Percentiles rank a stretch among this genome's conserved stretches.
phyloP scores from a whole-genome alignment of 2,329 filamentous ascomycete species.

The Pseudogymnoascus sp. region DNA sequence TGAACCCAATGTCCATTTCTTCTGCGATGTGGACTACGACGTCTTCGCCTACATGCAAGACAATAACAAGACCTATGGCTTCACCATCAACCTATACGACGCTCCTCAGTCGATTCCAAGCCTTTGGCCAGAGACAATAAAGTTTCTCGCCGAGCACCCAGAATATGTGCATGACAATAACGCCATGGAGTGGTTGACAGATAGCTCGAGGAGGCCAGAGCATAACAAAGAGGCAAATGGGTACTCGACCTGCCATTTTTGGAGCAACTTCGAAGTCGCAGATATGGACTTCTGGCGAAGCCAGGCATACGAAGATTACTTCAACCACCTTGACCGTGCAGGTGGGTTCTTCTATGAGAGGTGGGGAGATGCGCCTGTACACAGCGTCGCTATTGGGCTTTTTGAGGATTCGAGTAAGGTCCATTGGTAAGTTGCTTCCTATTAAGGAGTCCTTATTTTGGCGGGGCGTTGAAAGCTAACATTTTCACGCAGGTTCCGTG shows the following conservation, averaged over 20 bases:
- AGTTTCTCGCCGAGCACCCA: slow-evolving; percentile 80
- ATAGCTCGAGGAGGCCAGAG: slow-evolving; percentile 65
- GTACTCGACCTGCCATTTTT: slow-evolving; percentile 98
- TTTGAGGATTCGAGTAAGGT: slow-evolving; percentile 88
- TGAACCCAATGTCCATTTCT: slow-evolving; percentile 97
- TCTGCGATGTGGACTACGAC: slow-evolving; percentile 97
- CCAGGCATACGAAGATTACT: slow-evolving; percentile 87
- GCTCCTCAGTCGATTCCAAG: slow-evolving; percentile 75
- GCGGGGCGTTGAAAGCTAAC: neutral
- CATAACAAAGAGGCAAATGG: slow-evolving; percentile 77
- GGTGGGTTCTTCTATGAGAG: slow-evolving; percentile 98
- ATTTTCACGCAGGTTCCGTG: slow-evolving; percentile 68
- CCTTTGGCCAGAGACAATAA: slow-evolving; percentile 90
- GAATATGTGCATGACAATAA: slow-evolving; percentile 76
- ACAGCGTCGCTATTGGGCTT: slow-evolving; percentile 83
- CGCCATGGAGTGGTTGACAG: slow-evolving; percentile 79
- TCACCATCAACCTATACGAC: slow-evolving; percentile 96
- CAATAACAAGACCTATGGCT: slow-evolving; percentile 97
- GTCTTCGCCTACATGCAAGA: slow-evolving; percentile 98
- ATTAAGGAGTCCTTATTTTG: neutral
- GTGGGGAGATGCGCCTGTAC: slow-evolving; percentile 96
- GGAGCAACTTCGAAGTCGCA: slow-evolving; percentile 97
- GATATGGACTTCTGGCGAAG: slow-evolving; percentile 91
- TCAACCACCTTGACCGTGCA: slow-evolving; percentile 85
- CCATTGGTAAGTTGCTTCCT: slow-evolving; percentile 62